Evolutionary conservation across 371 early-diverging fungal genomes (phyloP).

Genomic region (Dichotomocladium elegans): DNA sequence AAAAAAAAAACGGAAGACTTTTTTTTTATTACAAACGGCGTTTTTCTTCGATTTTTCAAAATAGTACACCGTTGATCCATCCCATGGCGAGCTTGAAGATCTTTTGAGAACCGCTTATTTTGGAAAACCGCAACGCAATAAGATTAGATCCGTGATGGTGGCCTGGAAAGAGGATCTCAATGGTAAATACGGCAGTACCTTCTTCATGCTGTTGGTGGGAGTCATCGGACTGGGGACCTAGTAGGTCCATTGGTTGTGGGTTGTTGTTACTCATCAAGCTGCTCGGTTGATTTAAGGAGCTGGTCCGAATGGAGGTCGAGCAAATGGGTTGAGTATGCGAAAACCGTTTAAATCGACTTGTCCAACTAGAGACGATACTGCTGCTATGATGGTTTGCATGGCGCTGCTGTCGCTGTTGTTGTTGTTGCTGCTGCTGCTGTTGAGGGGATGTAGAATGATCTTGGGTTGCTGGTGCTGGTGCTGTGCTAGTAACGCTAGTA

Average conservation of each 20-base stretch:
- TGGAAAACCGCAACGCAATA: constrained; percentile 25
- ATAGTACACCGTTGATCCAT: constrained; percentile 36
- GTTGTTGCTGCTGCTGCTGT: background rate
- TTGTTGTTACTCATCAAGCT: constrained; percentile 13
- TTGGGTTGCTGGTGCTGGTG: too few species aligned
- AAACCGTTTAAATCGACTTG: constrained; percentile 18
- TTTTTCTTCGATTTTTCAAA: too few species aligned
- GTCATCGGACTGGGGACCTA: too few species aligned
- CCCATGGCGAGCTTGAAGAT: constrained; percentile 41
- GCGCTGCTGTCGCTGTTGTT: background rate
- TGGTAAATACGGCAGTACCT: constrained; percentile 29
- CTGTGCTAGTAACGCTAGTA: too few species aligned
- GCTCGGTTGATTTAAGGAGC: too few species aligned
- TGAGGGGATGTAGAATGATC: too few species aligned
- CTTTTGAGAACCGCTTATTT: constrained; percentile 34
- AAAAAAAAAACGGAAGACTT: too few species aligned
- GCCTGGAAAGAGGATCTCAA: constrained; percentile 19
- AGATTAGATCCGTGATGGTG: constrained; percentile 9
- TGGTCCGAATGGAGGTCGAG: background rate
- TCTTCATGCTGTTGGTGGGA: constrained; percentile 2
- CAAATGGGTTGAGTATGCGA: constrained; percentile 12
- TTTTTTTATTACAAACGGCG: too few species aligned
- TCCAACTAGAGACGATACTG: too few species aligned
- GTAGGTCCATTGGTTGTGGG: too few species aligned
- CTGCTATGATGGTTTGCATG: constrained; percentile 15